phyloP scores from a whole-genome alignment of 805 yeast species.

The Myxozyma monticola region DNA sequence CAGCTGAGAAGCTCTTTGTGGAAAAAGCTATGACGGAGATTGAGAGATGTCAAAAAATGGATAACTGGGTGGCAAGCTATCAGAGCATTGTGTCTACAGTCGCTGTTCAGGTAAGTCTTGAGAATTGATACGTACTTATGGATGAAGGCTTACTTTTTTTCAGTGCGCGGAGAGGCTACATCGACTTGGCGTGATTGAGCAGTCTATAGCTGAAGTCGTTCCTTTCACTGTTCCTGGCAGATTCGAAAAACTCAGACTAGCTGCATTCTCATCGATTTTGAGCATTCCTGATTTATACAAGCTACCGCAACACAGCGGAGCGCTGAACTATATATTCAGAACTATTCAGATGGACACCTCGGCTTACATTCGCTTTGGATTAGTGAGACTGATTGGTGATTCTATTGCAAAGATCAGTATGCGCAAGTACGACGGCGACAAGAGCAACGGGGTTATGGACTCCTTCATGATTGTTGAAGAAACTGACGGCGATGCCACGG shows the following conservation, averaged over 20 bases:
- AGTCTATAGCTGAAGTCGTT: slow-evolving; percentile 57
- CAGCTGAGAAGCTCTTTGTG: slow-evolving; percentile 40
- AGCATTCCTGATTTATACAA: slow-evolving; percentile 70
- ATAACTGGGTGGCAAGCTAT: slow-evolving; percentile 80
- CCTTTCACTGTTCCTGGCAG: slow-evolving; percentile 51
- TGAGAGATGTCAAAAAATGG: slow-evolving; percentile 73
- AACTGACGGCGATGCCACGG: slow-evolving; percentile 46
- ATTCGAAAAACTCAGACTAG: slow-evolving; percentile 55
- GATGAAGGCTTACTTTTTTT: background rate
- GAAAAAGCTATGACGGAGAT: slow-evolving; percentile 62
- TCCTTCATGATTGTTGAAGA: slow-evolving; percentile 62
- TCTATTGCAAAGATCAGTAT: slow-evolving; percentile 25
- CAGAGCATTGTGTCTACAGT: slow-evolving; percentile 55
- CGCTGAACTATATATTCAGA: slow-evolving; percentile 63
- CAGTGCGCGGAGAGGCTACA: slow-evolving; percentile 57
- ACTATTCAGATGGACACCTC: slow-evolving; percentile 55
- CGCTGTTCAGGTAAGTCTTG: slow-evolving; percentile 44
- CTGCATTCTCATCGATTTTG: slow-evolving; percentile 70
- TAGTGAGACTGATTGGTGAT: slow-evolving; percentile 30
- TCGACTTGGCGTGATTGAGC: slow-evolving; percentile 51
- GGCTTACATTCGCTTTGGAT: slow-evolving; percentile 46
- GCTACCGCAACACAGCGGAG: slow-evolving; percentile 45
- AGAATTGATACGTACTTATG: background rate
- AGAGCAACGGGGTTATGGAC: slow-evolving; percentile 32
- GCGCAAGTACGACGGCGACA: slow-evolving; percentile 18